A percentile compares a stretch with the other conserved stretches of the same genome.
These are phyloP conservation scores for Nyctanthes arbortristis DNA, from an alignment of 257 asterid species.

Conservation along the genomic window DNA sequence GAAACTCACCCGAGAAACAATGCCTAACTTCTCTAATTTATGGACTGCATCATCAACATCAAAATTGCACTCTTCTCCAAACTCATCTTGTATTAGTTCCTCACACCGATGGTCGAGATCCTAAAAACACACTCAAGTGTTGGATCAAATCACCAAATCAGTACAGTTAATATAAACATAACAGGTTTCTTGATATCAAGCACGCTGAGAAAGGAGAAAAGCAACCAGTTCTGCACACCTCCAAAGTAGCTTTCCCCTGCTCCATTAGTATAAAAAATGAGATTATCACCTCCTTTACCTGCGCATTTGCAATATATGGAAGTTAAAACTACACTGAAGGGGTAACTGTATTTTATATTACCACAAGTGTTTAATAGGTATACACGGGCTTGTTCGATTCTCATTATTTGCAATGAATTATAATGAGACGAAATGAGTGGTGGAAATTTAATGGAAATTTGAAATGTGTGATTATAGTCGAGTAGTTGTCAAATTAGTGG, in stretches of 20 bases:
- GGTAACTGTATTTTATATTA: slow-evolving; percentile 20
- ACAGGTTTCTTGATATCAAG: slow-evolving; percentile 25
- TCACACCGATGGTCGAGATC: slow-evolving; percentile 92
- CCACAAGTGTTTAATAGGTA: too few relatives aligned
- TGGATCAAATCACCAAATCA: slow-evolving; percentile 21
- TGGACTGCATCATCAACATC: slow-evolving; percentile 94
- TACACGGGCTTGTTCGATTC: too few relatives aligned
- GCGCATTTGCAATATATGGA: slow-evolving; percentile 37
- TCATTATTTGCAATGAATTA: too few relatives aligned
- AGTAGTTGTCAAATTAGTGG: too few relatives aligned
- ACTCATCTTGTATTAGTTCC: slow-evolving; percentile 86
- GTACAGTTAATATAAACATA: neutral
- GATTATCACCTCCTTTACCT: slow-evolving; percentile 98
- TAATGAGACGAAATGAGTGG: too few relatives aligned
- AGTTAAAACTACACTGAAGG: slow-evolving; percentile 17
- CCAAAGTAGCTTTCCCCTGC: slow-evolving; percentile 92
- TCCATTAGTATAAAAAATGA: slow-evolving; percentile 93
- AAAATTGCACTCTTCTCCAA: slow-evolving; percentile 79
- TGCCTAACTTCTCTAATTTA: slow-evolving; percentile 86
- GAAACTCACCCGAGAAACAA: slow-evolving; percentile 77
- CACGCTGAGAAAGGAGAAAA: slow-evolving; percentile 5
- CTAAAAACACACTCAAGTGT: slow-evolving; percentile 41
- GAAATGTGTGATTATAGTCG: too few relatives aligned
- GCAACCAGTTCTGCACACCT: slow-evolving; percentile 47
- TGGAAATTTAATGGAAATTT: too few relatives aligned